Base-by-base conservation (phyloP, 2,329 filamentous ascomycete genomes). In the Coniella vitis region DNA sequence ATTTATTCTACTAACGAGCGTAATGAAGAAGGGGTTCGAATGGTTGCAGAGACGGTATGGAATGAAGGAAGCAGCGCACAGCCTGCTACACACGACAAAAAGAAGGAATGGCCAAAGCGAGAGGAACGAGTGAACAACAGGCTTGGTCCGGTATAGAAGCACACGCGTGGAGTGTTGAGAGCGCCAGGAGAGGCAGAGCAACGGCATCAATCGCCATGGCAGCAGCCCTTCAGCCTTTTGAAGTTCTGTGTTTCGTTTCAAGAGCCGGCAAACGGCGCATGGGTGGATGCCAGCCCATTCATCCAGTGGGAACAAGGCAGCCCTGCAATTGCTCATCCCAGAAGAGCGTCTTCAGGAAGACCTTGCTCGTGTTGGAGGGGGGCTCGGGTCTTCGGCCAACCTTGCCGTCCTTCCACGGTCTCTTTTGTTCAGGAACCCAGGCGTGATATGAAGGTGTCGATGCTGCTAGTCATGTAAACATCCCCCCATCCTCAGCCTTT, bases 191-290 rank as follows among this genome's bases (percentile, higher is more conserved):
- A 35, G 22, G 19, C 29, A 7, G 25, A 29, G 25, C 10, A 29
- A 29, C 5, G 25, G 5, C 25, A 29, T n/a, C 13, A 40, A 34
- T 21, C 40, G 14, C 19, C 17, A 17, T 38, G 17, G 29, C 35
- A 17, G 42, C n/a, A 17, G 42, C n/a, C 38, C 22, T 31, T 21
- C 49, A 45, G 32, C 36, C 37, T 34, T 40, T 35, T 40, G n/a
- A 36, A 51, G 32, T 37, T 9, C 21, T 47, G 38, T 31, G 44
- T 48, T 48, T 47, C 45, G 49, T 48, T 51, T 51, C 49, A 39
- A n/a, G 29, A 35, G 25, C 31, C 34, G 9, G 42, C 31, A 29
- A 31, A 13, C 17, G 31, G 37, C 21, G 29, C n/a, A n/a, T 13
- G 32, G 22, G 19, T 29, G 25, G n/a, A 16, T 34, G 36, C 41